Percentiles rank a stretch among this genome's conserved stretches.
These are phyloP conservation scores for Fusarium tricinctum DNA, from an alignment of 2,329 filamentous ascomycete genomes.

Conservation along the genomic window DNA sequence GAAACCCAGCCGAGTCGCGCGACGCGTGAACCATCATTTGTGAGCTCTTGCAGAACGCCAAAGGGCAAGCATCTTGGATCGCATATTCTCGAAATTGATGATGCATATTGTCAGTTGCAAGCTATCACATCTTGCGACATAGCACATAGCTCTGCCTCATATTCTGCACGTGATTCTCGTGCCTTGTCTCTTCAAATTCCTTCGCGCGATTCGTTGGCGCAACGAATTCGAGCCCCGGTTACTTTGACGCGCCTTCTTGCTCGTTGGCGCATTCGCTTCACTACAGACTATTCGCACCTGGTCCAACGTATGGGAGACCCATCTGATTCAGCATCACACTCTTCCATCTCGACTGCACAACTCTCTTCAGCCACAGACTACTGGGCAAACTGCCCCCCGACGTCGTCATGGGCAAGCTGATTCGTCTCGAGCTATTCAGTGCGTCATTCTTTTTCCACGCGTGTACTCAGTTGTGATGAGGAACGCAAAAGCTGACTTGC, in stretches of 20 bases:
- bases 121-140: constrained; percentile 19
- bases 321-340: constrained; percentile 31
- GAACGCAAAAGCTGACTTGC: constrained; percentile 33
- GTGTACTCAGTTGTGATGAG: constrained; percentile 6
- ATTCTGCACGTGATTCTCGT: constrained; percentile 13
- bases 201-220: constrained; percentile 42
- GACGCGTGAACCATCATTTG: constrained; percentile 46
- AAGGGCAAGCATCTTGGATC: constrained; percentile 14
- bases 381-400: constrained; percentile 34
- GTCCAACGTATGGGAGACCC: constrained; percentile 15
- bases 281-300: constrained; percentile 13
- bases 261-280: constrained; percentile 42
- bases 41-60: constrained; percentile 38
- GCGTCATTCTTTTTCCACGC: constrained; percentile 54
- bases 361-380: constrained; percentile 13
- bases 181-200: constrained; percentile 1
- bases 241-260: constrained; percentile 44
- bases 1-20: constrained; percentile 38
- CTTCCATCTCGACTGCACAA: constrained; percentile 17
- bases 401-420: constrained; percentile 90
- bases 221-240: constrained; percentile 27
- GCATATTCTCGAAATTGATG: constrained; percentile 18
- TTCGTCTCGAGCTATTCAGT: constrained; percentile 95
- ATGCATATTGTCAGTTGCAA: constrained; percentile 25
- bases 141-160: constrained; percentile 19